Conservation (phyloP, 2,329 filamentous ascomycete species). For the Trichoderma sp. region DNA sequence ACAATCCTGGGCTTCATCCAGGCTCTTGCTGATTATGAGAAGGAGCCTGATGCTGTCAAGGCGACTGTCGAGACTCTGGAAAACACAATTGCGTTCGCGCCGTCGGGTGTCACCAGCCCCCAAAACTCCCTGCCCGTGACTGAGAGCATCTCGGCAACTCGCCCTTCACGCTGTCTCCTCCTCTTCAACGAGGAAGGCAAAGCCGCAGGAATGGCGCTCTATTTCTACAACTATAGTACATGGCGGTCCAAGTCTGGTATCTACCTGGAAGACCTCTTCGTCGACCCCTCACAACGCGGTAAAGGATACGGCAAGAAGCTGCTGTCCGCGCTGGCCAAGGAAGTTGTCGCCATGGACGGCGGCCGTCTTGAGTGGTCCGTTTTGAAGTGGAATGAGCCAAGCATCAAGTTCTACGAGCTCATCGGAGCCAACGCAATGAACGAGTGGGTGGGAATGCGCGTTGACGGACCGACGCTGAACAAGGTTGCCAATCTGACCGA, state of each 20-base stretch:
- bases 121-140: conserved; percentile 40
- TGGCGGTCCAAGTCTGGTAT: conserved; percentile 87
- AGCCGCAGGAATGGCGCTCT: conserved; percentile 75
- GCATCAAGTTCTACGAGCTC: conserved; percentile 78
- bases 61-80: conserved; percentile 73
- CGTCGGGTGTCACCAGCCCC: conserved; percentile 45
- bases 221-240: conserved; percentile 94
- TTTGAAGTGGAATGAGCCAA: conserved; percentile 88
- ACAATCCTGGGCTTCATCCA: conserved; percentile 78
- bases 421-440: conserved; percentile 64
- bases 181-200: conserved; percentile 50
- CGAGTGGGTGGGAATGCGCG: conserved; percentile 73
- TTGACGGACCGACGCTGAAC: conserved; percentile 62
- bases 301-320: conserved; percentile 77
- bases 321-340: conserved; percentile 72
- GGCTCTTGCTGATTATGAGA: conserved; percentile 85
- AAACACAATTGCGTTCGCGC: conserved; percentile 74
- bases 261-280: conserved; percentile 92
- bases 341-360: conserved; percentile 69
- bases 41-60: conserved; percentile 68
- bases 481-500: conserved; percentile 53
- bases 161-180: conserved; percentile 74
- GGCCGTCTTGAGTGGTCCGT: conserved; percentile 85
- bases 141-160: conserved; percentile 52
- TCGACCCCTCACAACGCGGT: conserved; percentile 65